These are phyloP conservation scores for Wickerhamiella azyma DNA, from an alignment of 805 yeast genomes.

Conservation along the genomic window DNA sequence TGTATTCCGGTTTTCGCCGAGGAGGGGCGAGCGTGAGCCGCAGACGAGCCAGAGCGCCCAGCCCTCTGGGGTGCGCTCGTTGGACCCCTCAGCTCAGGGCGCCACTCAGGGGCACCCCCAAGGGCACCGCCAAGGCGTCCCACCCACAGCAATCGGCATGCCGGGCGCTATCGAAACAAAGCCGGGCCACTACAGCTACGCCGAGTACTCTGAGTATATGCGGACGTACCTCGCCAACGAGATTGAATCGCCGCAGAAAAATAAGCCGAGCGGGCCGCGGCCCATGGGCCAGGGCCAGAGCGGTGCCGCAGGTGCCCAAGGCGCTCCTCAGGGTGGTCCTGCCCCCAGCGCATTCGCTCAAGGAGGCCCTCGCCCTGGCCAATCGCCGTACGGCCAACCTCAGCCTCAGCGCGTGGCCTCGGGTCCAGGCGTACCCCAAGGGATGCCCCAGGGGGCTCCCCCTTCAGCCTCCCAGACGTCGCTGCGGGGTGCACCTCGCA, in stretches of 20 bases:
- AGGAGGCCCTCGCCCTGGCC: neutral
- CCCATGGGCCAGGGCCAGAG: neutral
- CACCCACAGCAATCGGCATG: neutral
- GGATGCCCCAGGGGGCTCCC: too few species aligned
- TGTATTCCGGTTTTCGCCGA: too few species aligned
- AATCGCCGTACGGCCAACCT: neutral
- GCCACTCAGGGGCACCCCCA: too few species aligned
- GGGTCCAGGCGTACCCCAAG: too few species aligned
- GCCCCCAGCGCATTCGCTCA: too few species aligned
- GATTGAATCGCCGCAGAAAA: conserved; percentile 4
- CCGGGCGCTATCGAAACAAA: conserved; percentile 1
- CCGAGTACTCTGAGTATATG: conserved; percentile 21
- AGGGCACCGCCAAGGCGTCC: too few species aligned
- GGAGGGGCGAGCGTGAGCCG: too few species aligned
- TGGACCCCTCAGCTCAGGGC: too few species aligned
- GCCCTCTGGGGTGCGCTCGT: too few species aligned
- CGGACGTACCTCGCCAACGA: conserved; percentile 14
- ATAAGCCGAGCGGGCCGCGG: conserved; percentile 3
- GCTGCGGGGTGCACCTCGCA: neutral
- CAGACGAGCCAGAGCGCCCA: too few species aligned
- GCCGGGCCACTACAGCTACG: conserved; percentile 17
- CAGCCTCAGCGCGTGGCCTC: neutral
- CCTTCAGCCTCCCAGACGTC: neutral
- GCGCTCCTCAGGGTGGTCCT: neutral
- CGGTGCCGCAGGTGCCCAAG: neutral